Evolutionary conservation across 768 basidiomycete genomes (phyloP), one percentile per base, ranked within the genome.

Genomic region (Kwoniella newhampshirensis): DNA sequence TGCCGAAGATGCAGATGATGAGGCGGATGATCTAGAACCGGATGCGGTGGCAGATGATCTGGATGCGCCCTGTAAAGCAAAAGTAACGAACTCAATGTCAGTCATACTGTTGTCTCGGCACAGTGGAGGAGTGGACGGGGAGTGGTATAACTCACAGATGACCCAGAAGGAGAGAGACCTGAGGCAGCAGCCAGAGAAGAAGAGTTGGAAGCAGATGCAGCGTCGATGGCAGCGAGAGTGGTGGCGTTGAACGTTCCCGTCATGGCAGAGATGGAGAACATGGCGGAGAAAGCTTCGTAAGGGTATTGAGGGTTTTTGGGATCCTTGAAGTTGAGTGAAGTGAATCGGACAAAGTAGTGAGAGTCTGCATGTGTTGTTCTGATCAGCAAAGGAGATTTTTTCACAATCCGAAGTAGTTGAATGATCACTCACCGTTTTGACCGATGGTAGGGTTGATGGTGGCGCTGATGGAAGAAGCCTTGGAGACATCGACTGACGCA

Each of bases 281-380:
- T 78, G 80, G 89, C 82, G 6, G 88, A 89, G 80, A 90, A 93
- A 0, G 88, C 84, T 61, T 86, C 78, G 42, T 81, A 82, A 3
- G 81, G 82, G 78, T 79, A 87, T 52, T 82, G 78, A 13, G 85
- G 77, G 53, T 81, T 71, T 1, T 70, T 67, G 26, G 83, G 44
- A 71, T 87, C 83, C 73, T 81, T 86, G 41, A 82, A 63, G 51
- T 35, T 65, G 32, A 81, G 62, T 0, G 89, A 89, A 56, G 87
- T 82, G 68, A 87, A 77, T 45, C 88, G 87, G 70, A 92, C 82
- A 80, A 92, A 92, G 80, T 77, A 78, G 57, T 70, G 66, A 17
- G 48, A 37, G 23, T 71, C 73, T 71, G n/a, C n/a, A n/a, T n/a
- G n/a, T n/a, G n/a, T n/a, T n/a, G n/a, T n/a, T n/a, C n/a, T n/a